These are phyloP conservation scores for Syncephalis plumigaleata DNA, from an alignment of 371 early-diverging fungal species.

Conservation along the genomic window DNA sequence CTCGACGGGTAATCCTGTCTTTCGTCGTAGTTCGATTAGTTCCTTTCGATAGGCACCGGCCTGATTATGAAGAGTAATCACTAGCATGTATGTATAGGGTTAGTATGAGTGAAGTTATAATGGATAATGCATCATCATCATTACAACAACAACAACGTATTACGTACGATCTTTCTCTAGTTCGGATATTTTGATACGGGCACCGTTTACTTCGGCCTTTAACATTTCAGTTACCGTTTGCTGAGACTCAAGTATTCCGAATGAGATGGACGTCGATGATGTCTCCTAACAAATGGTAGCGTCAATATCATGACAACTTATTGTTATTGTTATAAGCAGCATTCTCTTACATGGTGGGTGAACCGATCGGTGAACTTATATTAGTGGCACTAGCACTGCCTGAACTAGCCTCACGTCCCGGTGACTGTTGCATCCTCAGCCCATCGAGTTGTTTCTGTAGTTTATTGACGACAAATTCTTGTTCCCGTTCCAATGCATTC, in stretches of 20 bases:
- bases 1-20: slow-evolving; percentile 31
- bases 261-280: slow-evolving; percentile 10
- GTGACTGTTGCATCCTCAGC: slow-evolving; percentile 21
- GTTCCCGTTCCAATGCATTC: slow-evolving; percentile 65
- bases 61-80: slow-evolving; percentile 11
- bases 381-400: slow-evolving; percentile 15
- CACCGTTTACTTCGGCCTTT: slow-evolving; percentile 38
- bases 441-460: slow-evolving; percentile 40
- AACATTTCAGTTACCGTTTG: slow-evolving; percentile 43
- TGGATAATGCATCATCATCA: neutral
- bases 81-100: neutral
- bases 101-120: neutral
- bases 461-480: slow-evolving; percentile 63
- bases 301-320: slow-evolving; percentile 2
- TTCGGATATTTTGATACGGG: slow-evolving; percentile 37
- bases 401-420: slow-evolving; percentile 3
- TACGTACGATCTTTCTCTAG: slow-evolving; percentile 54
- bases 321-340: slow-evolving; percentile 7
- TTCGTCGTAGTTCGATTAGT: slow-evolving; percentile 43
- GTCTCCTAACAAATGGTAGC: slow-evolving; percentile 4
- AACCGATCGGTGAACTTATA: slow-evolving; percentile 9
- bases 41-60: slow-evolving; percentile 51
- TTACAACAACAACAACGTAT: neutral
- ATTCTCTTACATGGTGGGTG: slow-evolving; percentile 6
- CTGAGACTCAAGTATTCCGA: slow-evolving; percentile 9